These are phyloP conservation scores for Xanthoconium separans DNA, from an alignment of 1,284 basidiomycete species.

Conservation along the genomic window DNA sequence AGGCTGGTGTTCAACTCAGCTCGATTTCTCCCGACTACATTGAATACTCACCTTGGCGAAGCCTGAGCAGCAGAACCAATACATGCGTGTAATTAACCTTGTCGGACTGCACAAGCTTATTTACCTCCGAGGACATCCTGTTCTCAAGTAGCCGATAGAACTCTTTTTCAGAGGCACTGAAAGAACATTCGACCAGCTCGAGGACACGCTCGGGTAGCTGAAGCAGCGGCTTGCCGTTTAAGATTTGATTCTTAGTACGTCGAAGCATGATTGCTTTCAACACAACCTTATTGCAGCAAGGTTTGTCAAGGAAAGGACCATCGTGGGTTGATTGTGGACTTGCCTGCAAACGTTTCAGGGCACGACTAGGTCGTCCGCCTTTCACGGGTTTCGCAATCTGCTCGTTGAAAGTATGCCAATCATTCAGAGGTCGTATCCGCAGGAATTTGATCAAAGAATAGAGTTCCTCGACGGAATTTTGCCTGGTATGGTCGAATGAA, in stretches of 20 bases:
- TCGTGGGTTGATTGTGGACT: constrained; percentile 9
- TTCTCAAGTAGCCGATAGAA: constrained; percentile 83
- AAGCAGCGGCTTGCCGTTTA: constrained; percentile 88
- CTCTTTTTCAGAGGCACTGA: constrained; percentile 70
- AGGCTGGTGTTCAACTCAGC: constrained; percentile 52
- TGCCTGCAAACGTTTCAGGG: constrained; percentile 85
- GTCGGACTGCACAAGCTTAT: constrained; percentile 62
- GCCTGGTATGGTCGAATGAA: constrained; percentile 36
- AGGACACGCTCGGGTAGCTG: constrained; percentile 78
- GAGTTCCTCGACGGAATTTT: constrained; percentile 90
- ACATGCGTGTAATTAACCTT: constrained; percentile 82
- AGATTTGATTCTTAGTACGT: constrained; percentile 77
- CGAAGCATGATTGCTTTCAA: constrained; percentile 89
- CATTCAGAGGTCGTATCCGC: constrained; percentile 78
- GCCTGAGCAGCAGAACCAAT: constrained; percentile 78
- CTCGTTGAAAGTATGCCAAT: constrained; percentile 76
- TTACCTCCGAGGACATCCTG: constrained; percentile 72
- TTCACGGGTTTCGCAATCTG: constrained; percentile 84
- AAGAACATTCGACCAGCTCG: constrained; percentile 70
- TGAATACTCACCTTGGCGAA: constrained; percentile 74
- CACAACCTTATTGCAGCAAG: constrained; percentile 54
- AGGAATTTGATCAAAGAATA: constrained; percentile 91
- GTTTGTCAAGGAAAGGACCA: not conserved
- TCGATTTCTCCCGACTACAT: not conserved
- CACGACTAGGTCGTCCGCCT: constrained; percentile 61